Base-by-base conservation (phyloP, 768 basidiomycete species). In the Collybia mongolica region DNA sequence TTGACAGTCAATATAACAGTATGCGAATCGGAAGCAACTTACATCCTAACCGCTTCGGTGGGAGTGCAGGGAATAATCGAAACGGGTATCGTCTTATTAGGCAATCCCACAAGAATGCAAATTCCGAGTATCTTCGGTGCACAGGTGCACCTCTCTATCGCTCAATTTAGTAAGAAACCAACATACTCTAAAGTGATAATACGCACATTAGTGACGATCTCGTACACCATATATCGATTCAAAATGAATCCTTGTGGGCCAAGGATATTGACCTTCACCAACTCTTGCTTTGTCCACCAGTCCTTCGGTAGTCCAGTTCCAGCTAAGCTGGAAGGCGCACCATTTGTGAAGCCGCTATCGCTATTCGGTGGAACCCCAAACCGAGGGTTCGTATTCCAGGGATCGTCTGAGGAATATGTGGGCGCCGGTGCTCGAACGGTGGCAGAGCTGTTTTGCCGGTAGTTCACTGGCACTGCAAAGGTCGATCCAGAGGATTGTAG, bases 231-330 rank as follows among this genome's bases (percentile, higher is more conserved):
- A 61, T 90, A 88, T 48, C 95, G 81, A 59, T 90, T 93, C 58
- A 96, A 69, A 57, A 96, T 88, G 70, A 95, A 95, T 2, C 94
- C 94, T 65, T 95, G 93, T 58, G 90, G 92, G 24, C 93, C 93
- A 39, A 90, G 71, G 42, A 94, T 76, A 39, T 76, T 80, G 36
- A 97, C 82, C 45, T 77, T 72, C 17, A 90, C 82, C 2, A 63
- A 76, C 65, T 93, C 88, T 63, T 90, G 83, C 54, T 74, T 84
- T 69, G 83, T 90, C 92, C 92, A 96, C 89, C 93, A 98, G 37
- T 89, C 84, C 49, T 70, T 74, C 0, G 89, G 87, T 19, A 92
- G 69, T 3, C 88, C 91, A 11, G 81, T 81, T 5, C 86, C 89
- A 24, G 86, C 73, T 22, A 91, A 68, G 45, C 71, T 82, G 1